A percentile compares a stretch with the other conserved stretches of the same genome.
phyloP scores from a whole-genome alignment of 805 yeast species.

The Candida germanica region DNA sequence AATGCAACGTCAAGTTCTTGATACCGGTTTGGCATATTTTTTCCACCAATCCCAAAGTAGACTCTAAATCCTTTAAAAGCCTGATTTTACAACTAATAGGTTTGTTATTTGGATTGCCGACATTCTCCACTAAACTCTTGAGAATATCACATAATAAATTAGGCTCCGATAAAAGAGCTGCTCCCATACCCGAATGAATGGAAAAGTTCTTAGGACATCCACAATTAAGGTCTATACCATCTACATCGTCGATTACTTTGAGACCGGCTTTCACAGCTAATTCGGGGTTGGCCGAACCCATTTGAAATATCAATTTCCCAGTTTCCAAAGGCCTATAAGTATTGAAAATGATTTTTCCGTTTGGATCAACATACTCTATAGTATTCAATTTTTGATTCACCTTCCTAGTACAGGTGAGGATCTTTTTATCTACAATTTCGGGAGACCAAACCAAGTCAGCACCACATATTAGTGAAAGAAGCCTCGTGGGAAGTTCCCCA shows the following conservation, averaged over 20 bases:
- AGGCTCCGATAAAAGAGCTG: constrained; percentile 82
- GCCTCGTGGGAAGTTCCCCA: constrained; percentile 89
- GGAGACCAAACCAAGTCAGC: constrained; percentile 96
- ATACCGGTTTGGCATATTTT: constrained; percentile 69
- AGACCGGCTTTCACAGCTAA: constrained; percentile 87
- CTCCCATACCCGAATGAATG: constrained; percentile 96
- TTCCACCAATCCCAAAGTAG: constrained; percentile 58
- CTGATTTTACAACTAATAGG: constrained; percentile 92
- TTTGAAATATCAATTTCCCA: constrained; percentile 76
- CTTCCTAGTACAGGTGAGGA: constrained; percentile 65
- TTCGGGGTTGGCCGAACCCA: constrained; percentile 83
- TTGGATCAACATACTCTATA: constrained; percentile 51
- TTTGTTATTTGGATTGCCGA: constrained; percentile 72
- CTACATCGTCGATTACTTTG: constrained; percentile 79
- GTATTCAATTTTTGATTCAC: constrained; percentile 57
- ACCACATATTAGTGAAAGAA: constrained; percentile 76
- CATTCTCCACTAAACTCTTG: constrained; percentile 63
- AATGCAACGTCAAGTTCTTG: constrained; percentile 81
- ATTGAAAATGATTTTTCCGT: constrained; percentile 61
- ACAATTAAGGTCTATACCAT: constrained; percentile 89
- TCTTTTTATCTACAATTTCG: constrained; percentile 84
- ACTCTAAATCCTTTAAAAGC: constrained; percentile 49
- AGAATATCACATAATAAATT: constrained; percentile 72
- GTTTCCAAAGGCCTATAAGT: constrained; percentile 62
- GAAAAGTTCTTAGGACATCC: constrained; percentile 98